Evolutionary conservation across 2,329 filamentous ascomycete species (phyloP).

Genomic region (Colletotrichum nymphaeae): DNA sequence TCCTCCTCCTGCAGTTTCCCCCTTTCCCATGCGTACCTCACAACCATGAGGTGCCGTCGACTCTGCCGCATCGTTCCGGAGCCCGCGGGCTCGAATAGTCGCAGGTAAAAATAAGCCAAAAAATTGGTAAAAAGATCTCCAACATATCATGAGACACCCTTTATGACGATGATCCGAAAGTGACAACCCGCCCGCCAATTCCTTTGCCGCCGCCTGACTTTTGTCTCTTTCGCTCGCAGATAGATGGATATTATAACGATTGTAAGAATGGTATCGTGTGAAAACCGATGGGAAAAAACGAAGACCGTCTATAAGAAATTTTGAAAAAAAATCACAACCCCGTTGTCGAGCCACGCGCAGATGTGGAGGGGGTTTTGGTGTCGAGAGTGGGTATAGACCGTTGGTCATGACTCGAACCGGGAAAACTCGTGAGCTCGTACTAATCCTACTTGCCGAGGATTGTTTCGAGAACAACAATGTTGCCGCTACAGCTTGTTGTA

Average conservation of each 20-base stretch:
- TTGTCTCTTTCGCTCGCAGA: slow-evolving; percentile 35
- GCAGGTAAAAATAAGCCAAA: slow-evolving; percentile 1
- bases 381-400: slow-evolving; percentile 22
- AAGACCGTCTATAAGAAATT: slow-evolving; percentile 22
- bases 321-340: not conserved
- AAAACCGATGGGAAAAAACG: slow-evolving; percentile 1
- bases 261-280: slow-evolving; percentile 35
- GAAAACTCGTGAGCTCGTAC: slow-evolving; percentile 36
- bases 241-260: slow-evolving; percentile 37
- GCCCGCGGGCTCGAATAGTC: not conserved
- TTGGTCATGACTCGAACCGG: slow-evolving; percentile 34
- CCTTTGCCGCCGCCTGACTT: slow-evolving; percentile 29
- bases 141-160: slow-evolving; percentile 29
- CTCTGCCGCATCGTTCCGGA: not conserved
- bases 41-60: not conserved
- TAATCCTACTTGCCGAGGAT: slow-evolving; percentile 6
- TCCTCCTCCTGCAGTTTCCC: not conserved
- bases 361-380: slow-evolving; percentile 13
- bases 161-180: slow-evolving; percentile 27
- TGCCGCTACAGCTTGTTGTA: not conserved
- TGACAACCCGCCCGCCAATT: slow-evolving; percentile 27
- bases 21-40: not conserved
- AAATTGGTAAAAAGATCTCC: slow-evolving; percentile 17
- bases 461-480: slow-evolving; percentile 1
- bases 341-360: slow-evolving; percentile 1